Evolutionary conservation across 1,284 basidiomycete species (phyloP).

Genomic region (Leccinum subspadiceum): DNA sequence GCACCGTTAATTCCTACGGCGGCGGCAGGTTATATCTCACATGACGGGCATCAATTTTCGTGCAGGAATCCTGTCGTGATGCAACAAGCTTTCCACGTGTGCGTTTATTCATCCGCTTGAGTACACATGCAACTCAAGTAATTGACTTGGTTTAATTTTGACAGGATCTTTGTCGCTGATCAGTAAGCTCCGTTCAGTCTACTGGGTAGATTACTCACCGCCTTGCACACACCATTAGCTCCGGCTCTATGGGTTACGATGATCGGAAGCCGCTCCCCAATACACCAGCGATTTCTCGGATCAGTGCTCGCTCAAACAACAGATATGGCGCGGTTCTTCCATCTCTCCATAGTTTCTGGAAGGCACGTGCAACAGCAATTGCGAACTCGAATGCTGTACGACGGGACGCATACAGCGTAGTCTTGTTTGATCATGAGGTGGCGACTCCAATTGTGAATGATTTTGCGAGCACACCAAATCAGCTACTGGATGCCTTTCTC

Average conservation of each 20-base stretch:
- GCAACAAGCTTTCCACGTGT: slow-evolving; percentile 36
- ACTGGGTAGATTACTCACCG: neutral
- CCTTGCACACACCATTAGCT: slow-evolving; percentile 34
- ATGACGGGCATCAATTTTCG: slow-evolving; percentile 44
- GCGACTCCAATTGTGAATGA: slow-evolving; percentile 42
- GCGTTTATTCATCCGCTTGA: neutral
- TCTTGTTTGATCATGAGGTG: slow-evolving; percentile 45
- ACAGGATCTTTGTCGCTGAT: slow-evolving; percentile 31
- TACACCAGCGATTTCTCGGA: slow-evolving; percentile 43
- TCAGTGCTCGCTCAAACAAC: slow-evolving; percentile 42
- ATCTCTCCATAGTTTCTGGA: slow-evolving; percentile 54
- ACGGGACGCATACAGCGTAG: slow-evolving; percentile 56
- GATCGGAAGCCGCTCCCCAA: slow-evolving; percentile 47
- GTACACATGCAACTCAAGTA: neutral
- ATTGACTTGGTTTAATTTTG: slow-evolving; percentile 1
- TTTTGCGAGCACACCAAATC: slow-evolving; percentile 47
- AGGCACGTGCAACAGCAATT: slow-evolving; percentile 44
- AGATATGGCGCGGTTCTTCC: slow-evolving; percentile 59
- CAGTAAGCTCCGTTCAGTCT: slow-evolving; percentile 9
- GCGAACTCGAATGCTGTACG: slow-evolving; percentile 33
- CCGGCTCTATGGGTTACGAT: slow-evolving; percentile 45
- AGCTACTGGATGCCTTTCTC: slow-evolving; percentile 44
- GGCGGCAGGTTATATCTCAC: slow-evolving; percentile 48
- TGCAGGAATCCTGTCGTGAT: slow-evolving; percentile 56
- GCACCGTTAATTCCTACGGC: no score